These are phyloP conservation scores for Neurospora sp. DNA, from an alignment of 495 filamentous ascomycete species.

Conservation along the genomic window DNA sequence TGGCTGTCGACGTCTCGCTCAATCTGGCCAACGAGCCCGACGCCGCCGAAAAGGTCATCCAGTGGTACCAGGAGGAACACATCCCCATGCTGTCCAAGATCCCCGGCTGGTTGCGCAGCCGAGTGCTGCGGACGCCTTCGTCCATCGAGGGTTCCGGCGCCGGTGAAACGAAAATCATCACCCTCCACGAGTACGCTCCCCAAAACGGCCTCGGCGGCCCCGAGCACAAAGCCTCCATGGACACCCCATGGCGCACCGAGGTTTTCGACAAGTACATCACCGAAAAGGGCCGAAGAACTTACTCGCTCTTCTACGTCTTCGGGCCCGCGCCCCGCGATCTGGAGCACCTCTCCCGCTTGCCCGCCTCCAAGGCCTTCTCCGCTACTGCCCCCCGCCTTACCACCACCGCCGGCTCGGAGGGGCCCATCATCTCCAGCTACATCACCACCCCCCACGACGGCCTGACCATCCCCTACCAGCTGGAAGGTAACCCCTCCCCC, in stretches of 20 bases:
- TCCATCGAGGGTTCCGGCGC: conserved; percentile 31
- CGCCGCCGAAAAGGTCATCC: conserved; percentile 43
- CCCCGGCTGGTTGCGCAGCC: conserved; percentile 64
- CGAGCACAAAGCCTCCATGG: conserved; percentile 51
- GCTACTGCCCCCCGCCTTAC: conserved; percentile 44
- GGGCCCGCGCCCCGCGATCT: conserved; percentile 63
- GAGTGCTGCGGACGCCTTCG: conserved; percentile 47
- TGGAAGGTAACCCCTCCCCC: conserved; percentile 61
- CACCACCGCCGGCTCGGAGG: conserved; percentile 25
- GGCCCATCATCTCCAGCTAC: conserved; percentile 45
- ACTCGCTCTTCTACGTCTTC: conserved; percentile 69
- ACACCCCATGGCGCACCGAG: conserved; percentile 46
- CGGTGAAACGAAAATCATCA: conserved; percentile 41
- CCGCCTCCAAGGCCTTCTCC: conserved; percentile 31
- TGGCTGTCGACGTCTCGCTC: conserved; percentile 50
- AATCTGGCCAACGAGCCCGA: conserved; percentile 39
- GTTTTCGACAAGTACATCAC: conserved; percentile 47
- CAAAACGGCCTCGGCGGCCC: conserved; percentile 53
- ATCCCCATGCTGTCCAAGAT: conserved; percentile 59
- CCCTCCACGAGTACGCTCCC: conserved; percentile 61
- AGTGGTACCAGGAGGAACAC: conserved; percentile 68
- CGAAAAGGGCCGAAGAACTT: conserved; percentile 46
- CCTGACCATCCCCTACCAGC: conserved; percentile 54
- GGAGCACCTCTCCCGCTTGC: conserved; percentile 31
- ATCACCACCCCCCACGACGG: conserved; percentile 59